Conservation (phyloP, 2,329 filamentous ascomycete genomes). For the Calycina herbarum region DNA sequence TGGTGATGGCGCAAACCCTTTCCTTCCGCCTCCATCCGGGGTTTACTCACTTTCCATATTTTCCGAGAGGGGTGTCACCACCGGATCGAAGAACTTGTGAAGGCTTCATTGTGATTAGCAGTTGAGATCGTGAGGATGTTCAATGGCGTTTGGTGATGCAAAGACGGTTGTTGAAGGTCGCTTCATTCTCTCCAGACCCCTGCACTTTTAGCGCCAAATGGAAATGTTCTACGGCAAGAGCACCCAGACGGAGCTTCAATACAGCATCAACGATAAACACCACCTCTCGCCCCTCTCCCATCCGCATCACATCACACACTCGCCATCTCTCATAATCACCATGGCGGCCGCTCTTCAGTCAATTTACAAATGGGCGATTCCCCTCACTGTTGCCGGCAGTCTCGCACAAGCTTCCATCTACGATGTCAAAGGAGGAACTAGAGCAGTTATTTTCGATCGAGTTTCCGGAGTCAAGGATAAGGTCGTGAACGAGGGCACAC, state of each 20-base stretch:
- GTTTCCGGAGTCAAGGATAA: slow-evolving; percentile 87
- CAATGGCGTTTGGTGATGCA: slow-evolving; percentile 27
- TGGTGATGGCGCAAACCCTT: slow-evolving; percentile 18
- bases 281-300: slow-evolving; percentile 3
- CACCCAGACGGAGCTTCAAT: slow-evolving; percentile 16
- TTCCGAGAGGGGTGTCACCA: slow-evolving; percentile 37
- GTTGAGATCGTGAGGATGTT: slow-evolving; percentile 19
- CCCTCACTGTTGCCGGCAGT: slow-evolving; percentile 66
- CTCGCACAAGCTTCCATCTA: slow-evolving; percentile 81
- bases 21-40: slow-evolving; percentile 14
- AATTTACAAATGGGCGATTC: slow-evolving; percentile 70
- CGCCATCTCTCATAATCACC: slow-evolving; percentile 23
- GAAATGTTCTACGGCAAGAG: slow-evolving; percentile 27
- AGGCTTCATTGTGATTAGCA: slow-evolving; percentile 37
- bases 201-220: slow-evolving; percentile 30
- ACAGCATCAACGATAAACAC: slow-evolving; percentile 9
- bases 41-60: slow-evolving; percentile 39
- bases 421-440: slow-evolving; percentile 92
- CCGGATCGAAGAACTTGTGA: slow-evolving; percentile 37
- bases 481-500: slow-evolving; percentile 93
- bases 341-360: slow-evolving; percentile 57
- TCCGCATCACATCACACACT: slow-evolving; percentile 10
- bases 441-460: slow-evolving; percentile 97
- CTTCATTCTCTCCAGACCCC: slow-evolving; percentile 25
- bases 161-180: slow-evolving; percentile 24